Base-by-base conservation (phyloP, 2,329 filamentous ascomycete species). In the Aspergillus fumigatus region DNA sequence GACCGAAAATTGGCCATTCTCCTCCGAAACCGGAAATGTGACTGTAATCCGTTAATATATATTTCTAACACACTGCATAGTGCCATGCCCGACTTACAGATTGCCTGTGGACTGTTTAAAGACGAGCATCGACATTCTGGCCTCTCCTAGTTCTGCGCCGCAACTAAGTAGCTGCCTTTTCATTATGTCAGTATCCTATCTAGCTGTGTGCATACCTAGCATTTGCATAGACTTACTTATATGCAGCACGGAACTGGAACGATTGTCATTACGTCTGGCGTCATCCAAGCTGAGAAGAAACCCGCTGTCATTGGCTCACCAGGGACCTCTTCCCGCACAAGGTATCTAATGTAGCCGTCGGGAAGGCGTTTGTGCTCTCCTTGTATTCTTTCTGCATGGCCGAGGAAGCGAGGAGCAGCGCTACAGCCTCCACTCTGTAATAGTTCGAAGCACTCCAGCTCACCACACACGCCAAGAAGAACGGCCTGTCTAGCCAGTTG, bases 291-390 rank as follows among this genome's bases (percentile, higher is more conserved):
- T 38, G 58, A 64, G 55, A 62, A 61, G 29, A 56, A 58, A 53
- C 61, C 58, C 52, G 51, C 19, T 48, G 56, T 56, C 17, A 61
- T 48, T 50, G 60, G 48, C 48, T 57, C 52, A 52, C 54, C 52
- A 11, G 59, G 54, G 35, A 59, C 60, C 51, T 60, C 59, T 55
- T 63, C 57, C 59, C 57, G 62, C 23, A 63, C 55, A 29, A 63
- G 32, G 51, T 60, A 63, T 56, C 26, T 56, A 19, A 63, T 29
- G 35, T 62, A 60, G 52, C 55, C 61, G 25, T 54, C 52, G 53
- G 59, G 59, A 61, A 63, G 23, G 32, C 60, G 58, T 25, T 56
- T 56, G 45, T 58, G 9, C 4, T 57, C 53, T 40, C 51, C 57
- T 56, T 63, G 56, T 35, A 43, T 58, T 10, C 41, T 58, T 59